phyloP scores from a whole-genome alignment of 352 stramenopile genomes.

The Phytopythium boreale region DNA sequence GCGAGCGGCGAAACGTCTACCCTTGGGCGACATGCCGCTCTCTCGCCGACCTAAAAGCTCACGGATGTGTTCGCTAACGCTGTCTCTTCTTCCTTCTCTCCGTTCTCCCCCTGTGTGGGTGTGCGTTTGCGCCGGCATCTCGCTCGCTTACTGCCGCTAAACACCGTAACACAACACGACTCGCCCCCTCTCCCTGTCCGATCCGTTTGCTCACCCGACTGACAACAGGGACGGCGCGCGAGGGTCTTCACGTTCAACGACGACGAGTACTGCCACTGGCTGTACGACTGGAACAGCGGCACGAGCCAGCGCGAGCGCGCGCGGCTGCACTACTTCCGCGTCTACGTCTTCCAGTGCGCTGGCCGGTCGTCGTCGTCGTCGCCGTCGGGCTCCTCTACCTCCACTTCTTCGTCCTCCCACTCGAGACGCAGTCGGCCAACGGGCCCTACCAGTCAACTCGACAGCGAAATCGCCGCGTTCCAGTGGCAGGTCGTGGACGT shows the following conservation, averaged over 20 bases:
- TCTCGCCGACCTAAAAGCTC: not conserved
- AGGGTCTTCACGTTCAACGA: slow-evolving; percentile 22
- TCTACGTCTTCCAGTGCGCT: slow-evolving; percentile 26
- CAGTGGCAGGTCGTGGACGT: slow-evolving; percentile 28
- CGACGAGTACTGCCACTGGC: slow-evolving; percentile 41
- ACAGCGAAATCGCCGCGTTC: not conserved
- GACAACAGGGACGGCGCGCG: not conserved
- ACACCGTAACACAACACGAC: not conserved
- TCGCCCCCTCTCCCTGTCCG: not conserved
- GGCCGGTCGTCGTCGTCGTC: slow-evolving; percentile 1
- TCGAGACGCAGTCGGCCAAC: not conserved
- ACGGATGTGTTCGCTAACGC: not conserved
- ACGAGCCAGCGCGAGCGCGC: slow-evolving; percentile 43
- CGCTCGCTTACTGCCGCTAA: not conserved
- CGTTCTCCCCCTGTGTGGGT: not conserved
- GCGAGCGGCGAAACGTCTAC: not conserved
- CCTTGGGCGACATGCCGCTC: not conserved
- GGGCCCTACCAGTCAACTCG: not conserved
- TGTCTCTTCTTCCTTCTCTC: not conserved
- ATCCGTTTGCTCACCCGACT: not conserved
- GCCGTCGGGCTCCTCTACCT: not conserved
- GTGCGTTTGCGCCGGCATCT: not conserved
- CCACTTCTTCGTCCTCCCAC: not conserved
- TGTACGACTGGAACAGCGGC: slow-evolving; percentile 59
- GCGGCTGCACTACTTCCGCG: slow-evolving; percentile 35